phyloP scores from a whole-genome alignment of 768 basidiomycete species.

The Termitomyces sp. region DNA sequence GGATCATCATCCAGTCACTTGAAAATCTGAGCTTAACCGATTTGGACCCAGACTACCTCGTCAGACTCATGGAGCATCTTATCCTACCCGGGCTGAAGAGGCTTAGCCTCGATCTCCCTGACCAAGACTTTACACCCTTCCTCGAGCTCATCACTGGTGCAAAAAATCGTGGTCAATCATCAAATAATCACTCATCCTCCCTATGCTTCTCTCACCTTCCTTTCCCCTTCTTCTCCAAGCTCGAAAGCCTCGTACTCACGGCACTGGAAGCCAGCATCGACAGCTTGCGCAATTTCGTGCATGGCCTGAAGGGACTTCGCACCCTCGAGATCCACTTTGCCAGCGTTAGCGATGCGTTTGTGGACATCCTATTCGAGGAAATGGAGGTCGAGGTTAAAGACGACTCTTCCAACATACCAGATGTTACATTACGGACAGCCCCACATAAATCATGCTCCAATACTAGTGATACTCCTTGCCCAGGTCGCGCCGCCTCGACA shows the following conservation, averaged over 20 bases:
- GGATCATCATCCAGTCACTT: slow-evolving; percentile 34
- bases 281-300: slow-evolving; percentile 32
- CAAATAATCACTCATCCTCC: not conserved
- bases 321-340: slow-evolving; percentile 41
- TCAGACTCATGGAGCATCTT: slow-evolving; percentile 41
- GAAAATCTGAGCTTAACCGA: slow-evolving; percentile 48
- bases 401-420: not conserved
- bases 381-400: slow-evolving; percentile 8
- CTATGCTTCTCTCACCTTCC: slow-evolving; percentile 14
- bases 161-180: not conserved
- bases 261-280: slow-evolving; percentile 38
- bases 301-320: slow-evolving; percentile 28
- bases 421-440: not conserved
- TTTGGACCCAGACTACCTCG: slow-evolving; percentile 52
- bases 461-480: not conserved
- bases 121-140: slow-evolving; percentile 49
- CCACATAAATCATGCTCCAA: not conserved
- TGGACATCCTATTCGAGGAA: slow-evolving; percentile 30
- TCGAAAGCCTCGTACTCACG: slow-evolving; percentile 35
- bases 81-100: slow-evolving; percentile 38
- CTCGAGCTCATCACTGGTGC: slow-evolving; percentile 31
- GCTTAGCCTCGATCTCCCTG: slow-evolving; percentile 50
- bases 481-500: slow-evolving; percentile 4
- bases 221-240: slow-evolving; percentile 26
- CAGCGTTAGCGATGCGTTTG: slow-evolving; percentile 26